Evolutionary conservation across 371 early-diverging fungal genomes (phyloP).

Genomic region (Smittium mucronatum): DNA sequence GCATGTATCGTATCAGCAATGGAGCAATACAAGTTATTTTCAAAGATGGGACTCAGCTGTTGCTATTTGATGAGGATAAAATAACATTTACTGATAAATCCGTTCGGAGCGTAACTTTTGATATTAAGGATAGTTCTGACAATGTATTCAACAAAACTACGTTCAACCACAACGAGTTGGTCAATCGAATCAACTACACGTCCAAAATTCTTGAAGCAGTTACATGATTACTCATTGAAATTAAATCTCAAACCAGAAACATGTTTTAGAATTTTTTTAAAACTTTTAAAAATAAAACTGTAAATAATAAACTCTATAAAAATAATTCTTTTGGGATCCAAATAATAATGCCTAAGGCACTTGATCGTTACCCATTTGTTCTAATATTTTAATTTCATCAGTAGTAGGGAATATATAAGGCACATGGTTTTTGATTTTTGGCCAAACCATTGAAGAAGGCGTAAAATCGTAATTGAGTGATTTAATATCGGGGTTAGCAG

Average conservation of each 20-base stretch:
- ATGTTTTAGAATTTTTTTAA: not conserved
- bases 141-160: not conserved
- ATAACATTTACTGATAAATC: slow-evolving; percentile 10
- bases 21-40: slow-evolving; percentile 11
- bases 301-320: no score
- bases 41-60: slow-evolving; percentile 10
- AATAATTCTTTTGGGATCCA: no score
- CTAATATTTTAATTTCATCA: not conserved
- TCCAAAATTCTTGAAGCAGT: slow-evolving; percentile 10
- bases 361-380: no score
- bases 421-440: not conserved
- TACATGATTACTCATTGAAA: not conserved
- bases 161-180: slow-evolving; percentile 9
- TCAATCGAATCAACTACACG: slow-evolving; percentile 12
- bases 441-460: slow-evolving; percentile 7
- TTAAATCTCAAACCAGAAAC: not conserved
- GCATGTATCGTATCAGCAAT: slow-evolving; percentile 12
- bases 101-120: not conserved
- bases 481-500: no score
- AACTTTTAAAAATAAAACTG: no score
- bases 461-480: not conserved
- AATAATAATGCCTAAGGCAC: no score
- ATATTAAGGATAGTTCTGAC: slow-evolving; percentile 2
- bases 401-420: not conserved
- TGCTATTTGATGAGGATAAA: slow-evolving; percentile 10